Evolutionary conservation across 1,139 yeast species (phyloP), one percentile per base, ranked within the genome.

Genomic region (Kodamaea derodonti): DNA sequence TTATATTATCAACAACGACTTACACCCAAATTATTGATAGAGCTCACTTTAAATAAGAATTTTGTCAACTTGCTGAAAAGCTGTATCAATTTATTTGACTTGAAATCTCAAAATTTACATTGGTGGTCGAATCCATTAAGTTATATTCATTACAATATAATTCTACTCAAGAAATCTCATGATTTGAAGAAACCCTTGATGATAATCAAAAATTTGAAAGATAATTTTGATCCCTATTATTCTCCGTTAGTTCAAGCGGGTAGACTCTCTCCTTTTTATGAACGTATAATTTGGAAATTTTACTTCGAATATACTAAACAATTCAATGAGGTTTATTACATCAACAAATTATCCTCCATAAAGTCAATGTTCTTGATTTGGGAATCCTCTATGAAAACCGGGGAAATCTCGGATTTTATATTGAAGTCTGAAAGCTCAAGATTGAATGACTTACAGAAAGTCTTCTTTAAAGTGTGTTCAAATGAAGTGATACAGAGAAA

Each of bases 221-320:
- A 42, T 7, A 52, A 60, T 40, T 63, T 64, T 32, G 46, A 45
- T 12, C 6, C 36, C 4, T 37, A 33, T 7, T 67, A 60, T 35
- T 43, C 51, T n/a, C 63, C 67, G 0, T 39, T 52, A 25, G 60
- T 69, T 5, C 39, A 52, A 32, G 9, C 37, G 2, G 47, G 50
- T 3, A 36, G 45, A 25, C 43, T 69, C 11, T 38, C 62, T 4
- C 63, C 69, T 5, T 66, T 65, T 35, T 66, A 66, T 44, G 74
- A 69, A 43, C 43, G 74, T 18, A 60, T 65, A 3, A 55, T 67
- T 11, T 69, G 74, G 74, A 63, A 60, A 40, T 67, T 64, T 41
- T 56, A 60, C 39, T 65, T 66, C 36, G 68, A 67, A 26, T 65
- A 64, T 39, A 47, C 57, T 37, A 48, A 48, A 34, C 46, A 47